These are phyloP conservation scores for Botrytis deweyae DNA, from an alignment of 2,329 filamentous ascomycete genomes.

Conservation along the genomic window DNA sequence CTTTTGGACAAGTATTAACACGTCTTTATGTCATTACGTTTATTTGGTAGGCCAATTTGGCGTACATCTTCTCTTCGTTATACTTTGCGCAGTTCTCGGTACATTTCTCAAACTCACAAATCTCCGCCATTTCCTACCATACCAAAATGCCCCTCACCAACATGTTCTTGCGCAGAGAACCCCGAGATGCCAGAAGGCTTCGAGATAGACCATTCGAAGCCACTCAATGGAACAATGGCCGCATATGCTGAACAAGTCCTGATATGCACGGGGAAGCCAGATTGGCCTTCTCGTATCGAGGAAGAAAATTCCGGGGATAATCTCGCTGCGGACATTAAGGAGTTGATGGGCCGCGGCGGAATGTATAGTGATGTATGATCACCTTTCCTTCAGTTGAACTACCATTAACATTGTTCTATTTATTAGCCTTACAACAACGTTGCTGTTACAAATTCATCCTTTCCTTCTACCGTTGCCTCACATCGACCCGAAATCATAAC, in stretches of 20 bases:
- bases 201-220: slow-evolving; percentile 69
- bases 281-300: slow-evolving; percentile 84
- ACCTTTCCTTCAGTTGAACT: slow-evolving; percentile 21
- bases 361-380: slow-evolving; percentile 60
- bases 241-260: slow-evolving; percentile 80
- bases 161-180: slow-evolving; percentile 70
- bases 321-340: slow-evolving; percentile 70
- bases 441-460: slow-evolving; percentile 73
- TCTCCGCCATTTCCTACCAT: slow-evolving; percentile 33
- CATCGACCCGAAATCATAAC: slow-evolving; percentile 46
- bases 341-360: slow-evolving; percentile 64
- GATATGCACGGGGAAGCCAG: slow-evolving; percentile 73
- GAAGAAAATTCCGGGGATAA: slow-evolving; percentile 69
- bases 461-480: slow-evolving; percentile 52
- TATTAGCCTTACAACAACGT: slow-evolving; percentile 83
- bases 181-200: slow-evolving; percentile 64
- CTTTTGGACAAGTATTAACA: neutral
- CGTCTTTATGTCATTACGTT: slow-evolving; percentile 2
- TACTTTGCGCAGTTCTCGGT: neutral
- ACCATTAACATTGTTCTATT: slow-evolving; percentile 17
- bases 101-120: slow-evolving; percentile 8
- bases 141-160: slow-evolving; percentile 66
- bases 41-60: slow-evolving; percentile 1
- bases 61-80: neutral
- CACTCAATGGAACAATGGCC: slow-evolving; percentile 74